Percentiles rank a stretch among this genome's conserved stretches.
phyloP scores from a whole-genome alignment of 1,284 basidiomycete genomes.

The Coniferiporia weirii region DNA sequence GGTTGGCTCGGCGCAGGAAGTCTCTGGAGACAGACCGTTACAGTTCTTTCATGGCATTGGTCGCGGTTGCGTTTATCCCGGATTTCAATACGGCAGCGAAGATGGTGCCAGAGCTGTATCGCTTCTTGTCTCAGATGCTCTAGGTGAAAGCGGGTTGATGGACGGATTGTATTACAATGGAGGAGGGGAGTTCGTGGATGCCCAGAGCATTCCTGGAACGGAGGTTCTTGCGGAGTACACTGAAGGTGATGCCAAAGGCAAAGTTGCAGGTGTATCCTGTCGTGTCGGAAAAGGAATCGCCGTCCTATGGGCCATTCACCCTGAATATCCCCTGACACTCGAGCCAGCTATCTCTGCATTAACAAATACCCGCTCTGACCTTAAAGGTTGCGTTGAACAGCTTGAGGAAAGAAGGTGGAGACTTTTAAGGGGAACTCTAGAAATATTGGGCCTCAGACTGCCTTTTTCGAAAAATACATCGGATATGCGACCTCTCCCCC shows the following conservation, averaged over 20 bases:
- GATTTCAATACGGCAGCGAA: constrained; percentile 47
- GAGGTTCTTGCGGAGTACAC: constrained; percentile 18
- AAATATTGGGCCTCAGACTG: constrained; percentile 39
- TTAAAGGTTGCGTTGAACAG: constrained; percentile 29
- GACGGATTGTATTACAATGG: constrained; percentile 50
- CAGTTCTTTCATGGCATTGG: constrained; percentile 53
- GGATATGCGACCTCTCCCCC: constrained; percentile 40
- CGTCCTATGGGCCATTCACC: constrained; percentile 56
- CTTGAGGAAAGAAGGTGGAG: constrained; percentile 34
- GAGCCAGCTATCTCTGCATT: constrained; percentile 38
- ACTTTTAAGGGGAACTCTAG: constrained; percentile 41
- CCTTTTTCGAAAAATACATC: neutral
- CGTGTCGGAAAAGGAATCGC: constrained; percentile 52
- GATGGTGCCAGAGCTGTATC: constrained; percentile 21
- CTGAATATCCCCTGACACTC: constrained; percentile 53
- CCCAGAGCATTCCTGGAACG: constrained; percentile 22
- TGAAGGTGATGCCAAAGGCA: constrained; percentile 19
- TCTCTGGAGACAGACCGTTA: constrained; percentile 44
- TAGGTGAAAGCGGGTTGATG: constrained; percentile 12
- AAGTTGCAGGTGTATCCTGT: constrained; percentile 49
- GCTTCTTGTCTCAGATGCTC: constrained; percentile 18
- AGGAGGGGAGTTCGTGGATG: constrained; percentile 41
- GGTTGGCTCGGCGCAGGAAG: constrained; percentile 39
- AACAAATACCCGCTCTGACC: constrained; percentile 23
- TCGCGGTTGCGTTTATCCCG: constrained; percentile 49